Conservation (phyloP, 1,284 basidiomycete genomes). For the Moesziomyces globuligerus region DNA sequence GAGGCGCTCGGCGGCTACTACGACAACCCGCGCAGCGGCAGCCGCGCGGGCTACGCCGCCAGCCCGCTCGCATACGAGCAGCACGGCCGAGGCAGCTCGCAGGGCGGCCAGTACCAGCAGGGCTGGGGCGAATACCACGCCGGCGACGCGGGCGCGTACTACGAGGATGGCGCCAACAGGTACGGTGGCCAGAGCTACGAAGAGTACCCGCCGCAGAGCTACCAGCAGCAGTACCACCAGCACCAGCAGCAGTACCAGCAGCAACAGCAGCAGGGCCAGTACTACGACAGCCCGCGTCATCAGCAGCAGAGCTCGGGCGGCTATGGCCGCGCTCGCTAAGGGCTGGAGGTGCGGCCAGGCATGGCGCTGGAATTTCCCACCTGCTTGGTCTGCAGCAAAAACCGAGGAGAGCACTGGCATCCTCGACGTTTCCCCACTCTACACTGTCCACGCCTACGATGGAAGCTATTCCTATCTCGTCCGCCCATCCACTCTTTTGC, state of each 20-base stretch:
- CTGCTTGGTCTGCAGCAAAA: slow-evolving; percentile 1
- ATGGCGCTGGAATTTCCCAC: background rate
- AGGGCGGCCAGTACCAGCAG: slow-evolving; percentile 39
- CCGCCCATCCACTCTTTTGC: background rate
- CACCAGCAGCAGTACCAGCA: slow-evolving; percentile 8
- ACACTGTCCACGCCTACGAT: too few species aligned
- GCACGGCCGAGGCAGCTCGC: slow-evolving; percentile 13
- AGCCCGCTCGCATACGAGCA: slow-evolving; percentile 46
- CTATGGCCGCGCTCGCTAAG: slow-evolving; percentile 24
- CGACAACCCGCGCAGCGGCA: slow-evolving; percentile 46
- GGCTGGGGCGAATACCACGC: slow-evolving; percentile 61
- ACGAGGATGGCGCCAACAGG: slow-evolving; percentile 50
- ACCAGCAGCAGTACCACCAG: slow-evolving; percentile 25
- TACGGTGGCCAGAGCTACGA: slow-evolving; percentile 42
- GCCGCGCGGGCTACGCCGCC: slow-evolving; percentile 28
- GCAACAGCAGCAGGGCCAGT: slow-evolving; percentile 23
- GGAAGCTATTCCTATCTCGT: background rate
- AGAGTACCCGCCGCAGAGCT: slow-evolving; percentile 25
- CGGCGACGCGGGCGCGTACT: slow-evolving; percentile 59
- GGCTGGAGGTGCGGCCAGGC: too few species aligned
- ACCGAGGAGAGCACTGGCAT: background rate
- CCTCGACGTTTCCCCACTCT: too few species aligned
- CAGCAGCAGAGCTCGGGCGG: slow-evolving; percentile 11
- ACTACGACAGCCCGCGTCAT: slow-evolving; percentile 35
- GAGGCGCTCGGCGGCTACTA: slow-evolving; percentile 55